Evolutionary conservation across 1,284 basidiomycete genomes (phyloP).

Genomic region (Gymnopus androsaceus): DNA sequence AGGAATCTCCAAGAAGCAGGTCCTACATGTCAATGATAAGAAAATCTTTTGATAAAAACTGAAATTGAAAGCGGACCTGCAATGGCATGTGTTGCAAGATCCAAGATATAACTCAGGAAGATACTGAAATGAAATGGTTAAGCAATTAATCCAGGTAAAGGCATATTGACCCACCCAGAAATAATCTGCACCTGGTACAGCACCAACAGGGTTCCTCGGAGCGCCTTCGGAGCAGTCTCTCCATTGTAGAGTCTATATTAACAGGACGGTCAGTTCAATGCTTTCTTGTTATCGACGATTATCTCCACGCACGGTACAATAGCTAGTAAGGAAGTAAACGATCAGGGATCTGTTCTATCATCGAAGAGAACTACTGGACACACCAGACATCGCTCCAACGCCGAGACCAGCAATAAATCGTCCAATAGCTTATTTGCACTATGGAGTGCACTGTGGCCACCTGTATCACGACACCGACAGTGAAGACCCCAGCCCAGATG

Average conservation of each 20-base stretch:
- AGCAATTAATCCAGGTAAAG: neutral
- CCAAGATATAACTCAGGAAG: constrained; percentile 74
- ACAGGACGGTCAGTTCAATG: neutral
- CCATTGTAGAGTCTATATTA: constrained; percentile 64
- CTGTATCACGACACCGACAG: constrained; percentile 70
- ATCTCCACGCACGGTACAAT: constrained; percentile 60
- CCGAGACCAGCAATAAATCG: constrained; percentile 74
- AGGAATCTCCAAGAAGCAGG: constrained; percentile 75
- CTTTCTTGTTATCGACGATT: neutral
- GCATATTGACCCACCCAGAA: constrained; percentile 47
- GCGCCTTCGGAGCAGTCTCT: constrained; percentile 75
- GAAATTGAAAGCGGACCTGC: too few species aligned
- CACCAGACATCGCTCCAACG: constrained; percentile 75
- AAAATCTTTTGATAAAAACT: too few species aligned
- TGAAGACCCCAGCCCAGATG: constrained; percentile 78
- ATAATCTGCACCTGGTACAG: constrained; percentile 80
- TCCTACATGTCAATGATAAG: too few species aligned
- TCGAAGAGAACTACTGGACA: constrained; percentile 15
- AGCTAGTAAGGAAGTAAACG: constrained; percentile 38
- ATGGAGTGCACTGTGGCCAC: constrained; percentile 63
- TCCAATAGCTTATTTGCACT: constrained; percentile 66
- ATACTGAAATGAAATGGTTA: constrained; percentile 43
- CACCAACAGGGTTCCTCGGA: constrained; percentile 74
- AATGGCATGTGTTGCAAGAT: constrained; percentile 68
- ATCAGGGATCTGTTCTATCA: constrained; percentile 1